Evolutionary conservation across 1,284 basidiomycete genomes (phyloP).

Genomic region (Sutorius eximius): DNA sequence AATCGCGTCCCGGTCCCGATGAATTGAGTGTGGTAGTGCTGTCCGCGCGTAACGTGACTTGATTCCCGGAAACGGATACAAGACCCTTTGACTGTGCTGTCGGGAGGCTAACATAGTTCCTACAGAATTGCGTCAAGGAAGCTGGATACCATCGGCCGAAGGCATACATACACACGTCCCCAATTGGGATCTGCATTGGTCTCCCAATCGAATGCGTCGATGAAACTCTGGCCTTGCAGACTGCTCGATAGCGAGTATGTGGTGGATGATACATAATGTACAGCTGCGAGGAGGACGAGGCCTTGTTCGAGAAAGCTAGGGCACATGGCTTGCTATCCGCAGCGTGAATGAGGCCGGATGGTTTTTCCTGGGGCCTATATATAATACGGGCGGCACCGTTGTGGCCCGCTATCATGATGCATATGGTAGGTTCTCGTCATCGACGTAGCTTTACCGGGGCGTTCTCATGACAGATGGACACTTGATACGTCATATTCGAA

Average conservation of each 20-base stretch:
- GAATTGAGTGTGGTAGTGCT: conserved; percentile 18
- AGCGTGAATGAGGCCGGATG: not conserved
- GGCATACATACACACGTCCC: conserved; percentile 18
- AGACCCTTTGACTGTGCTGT: conserved; percentile 16
- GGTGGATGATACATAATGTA: conserved; percentile 7
- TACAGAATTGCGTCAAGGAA: not conserved
- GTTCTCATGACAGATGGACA: not conserved
- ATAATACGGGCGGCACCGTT: not conserved
- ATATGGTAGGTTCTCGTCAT: not conserved
- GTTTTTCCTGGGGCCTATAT: not conserved
- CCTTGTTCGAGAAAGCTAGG: not conserved
- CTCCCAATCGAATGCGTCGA: conserved; percentile 19
- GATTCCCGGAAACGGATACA: conserved; percentile 12
- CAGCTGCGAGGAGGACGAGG: conserved; percentile 8
- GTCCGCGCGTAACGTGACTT: conserved; percentile 23
- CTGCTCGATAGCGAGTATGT: conserved; percentile 14
- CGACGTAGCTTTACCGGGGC: not conserved
- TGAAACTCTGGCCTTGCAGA: conserved; percentile 17
- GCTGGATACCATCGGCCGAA: not conserved
- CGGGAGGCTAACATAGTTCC: conserved; percentile 16
- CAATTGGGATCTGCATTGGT: conserved; percentile 14
- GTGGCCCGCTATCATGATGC: not conserved
- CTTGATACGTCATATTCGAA: not conserved
- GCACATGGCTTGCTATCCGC: conserved; percentile 5
- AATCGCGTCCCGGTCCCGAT: conserved; percentile 37